Conservation (phyloP, 306 rosid species). For the Clitoria ternatea region DNA sequence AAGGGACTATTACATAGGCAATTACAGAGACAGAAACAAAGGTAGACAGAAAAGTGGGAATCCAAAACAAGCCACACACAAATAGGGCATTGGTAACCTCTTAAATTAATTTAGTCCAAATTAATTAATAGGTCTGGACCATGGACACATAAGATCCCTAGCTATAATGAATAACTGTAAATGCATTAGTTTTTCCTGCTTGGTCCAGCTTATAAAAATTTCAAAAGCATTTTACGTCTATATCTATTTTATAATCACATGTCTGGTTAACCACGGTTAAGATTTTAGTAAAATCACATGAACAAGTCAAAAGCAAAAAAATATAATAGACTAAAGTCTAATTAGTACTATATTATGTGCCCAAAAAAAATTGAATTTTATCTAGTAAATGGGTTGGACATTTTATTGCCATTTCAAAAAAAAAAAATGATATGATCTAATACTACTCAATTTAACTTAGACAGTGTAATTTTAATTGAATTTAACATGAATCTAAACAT, state of each 20-base stretch:
- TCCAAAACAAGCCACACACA: background rate
- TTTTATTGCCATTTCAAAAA: too few relatives aligned
- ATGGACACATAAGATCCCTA: background rate
- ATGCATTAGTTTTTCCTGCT: background rate
- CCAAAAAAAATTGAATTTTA: too few relatives aligned
- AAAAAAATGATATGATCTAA: too few relatives aligned
- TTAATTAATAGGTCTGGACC: slow-evolving; percentile 18
- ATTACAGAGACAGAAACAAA: background rate
- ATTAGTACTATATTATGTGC: too few relatives aligned
- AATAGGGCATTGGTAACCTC: background rate
- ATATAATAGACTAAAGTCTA: too few relatives aligned
- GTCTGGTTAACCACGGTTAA: background rate
- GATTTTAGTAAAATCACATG: background rate
- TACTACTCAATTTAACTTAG: too few relatives aligned
- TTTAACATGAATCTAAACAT: too few relatives aligned
- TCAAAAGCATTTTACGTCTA: background rate
- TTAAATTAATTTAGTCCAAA: background rate
- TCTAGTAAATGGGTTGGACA: background rate
- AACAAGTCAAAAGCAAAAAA: background rate
- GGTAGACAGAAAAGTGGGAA: background rate
- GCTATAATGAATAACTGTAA: background rate
- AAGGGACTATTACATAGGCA: slow-evolving; percentile 12
- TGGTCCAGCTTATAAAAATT: background rate
- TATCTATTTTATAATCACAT: background rate
- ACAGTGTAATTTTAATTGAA: too few relatives aligned